Evolutionary conservation across 1,139 yeast genomes (phyloP), one percentile per base, ranked within the genome.

Genomic region (Magnusiomyces suaveolens): DNA sequence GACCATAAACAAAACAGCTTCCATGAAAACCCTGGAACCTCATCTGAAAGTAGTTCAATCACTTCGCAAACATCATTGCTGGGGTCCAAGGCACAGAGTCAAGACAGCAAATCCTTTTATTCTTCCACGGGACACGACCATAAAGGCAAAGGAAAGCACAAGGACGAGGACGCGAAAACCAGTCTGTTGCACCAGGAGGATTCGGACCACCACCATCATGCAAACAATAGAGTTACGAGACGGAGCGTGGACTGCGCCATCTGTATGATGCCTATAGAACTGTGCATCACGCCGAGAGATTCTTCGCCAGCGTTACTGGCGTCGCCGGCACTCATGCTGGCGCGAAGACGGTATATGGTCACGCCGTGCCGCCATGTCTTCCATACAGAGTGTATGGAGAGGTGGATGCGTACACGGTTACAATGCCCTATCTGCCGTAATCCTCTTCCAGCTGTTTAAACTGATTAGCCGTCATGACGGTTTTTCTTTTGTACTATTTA

Each of bases 371-470:
- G 82, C 53, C 97, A 90, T 68, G 82, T 88, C 10, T 90, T 89
- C 76, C 97, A 90, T 65, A 78, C 87, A 0, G 83, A 80, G 41
- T 90, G 97, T 71, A 73, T 90, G 62, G 95, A 87, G 65, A 82
- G 79, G 61, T 90, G 97, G 97, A 88, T 90, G 96, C 80, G 84
- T 68, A 85, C 88, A 64, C 86, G 90, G 63, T 70, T 90, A 52
- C 96, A 89, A 64, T 90, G 97, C 70, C 97, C 97, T 0, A 94
- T 89, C 2, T 90, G 97, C 69, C 77, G 97, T 63, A 82, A 82
- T 58, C 81, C 88, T 26, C 72, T 90, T 50, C 97, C 97, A 1
- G 96, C 97, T 1, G 60, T 66, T 39, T 66, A 59, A 57, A 2
- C 18, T 20, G 16, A 6, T n/a, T n/a, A n/a, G n/a, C n/a, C n/a